Evolutionary conservation across 1,139 yeast species (phyloP).

Genomic region (Saccharomyces uvarum): DNA sequence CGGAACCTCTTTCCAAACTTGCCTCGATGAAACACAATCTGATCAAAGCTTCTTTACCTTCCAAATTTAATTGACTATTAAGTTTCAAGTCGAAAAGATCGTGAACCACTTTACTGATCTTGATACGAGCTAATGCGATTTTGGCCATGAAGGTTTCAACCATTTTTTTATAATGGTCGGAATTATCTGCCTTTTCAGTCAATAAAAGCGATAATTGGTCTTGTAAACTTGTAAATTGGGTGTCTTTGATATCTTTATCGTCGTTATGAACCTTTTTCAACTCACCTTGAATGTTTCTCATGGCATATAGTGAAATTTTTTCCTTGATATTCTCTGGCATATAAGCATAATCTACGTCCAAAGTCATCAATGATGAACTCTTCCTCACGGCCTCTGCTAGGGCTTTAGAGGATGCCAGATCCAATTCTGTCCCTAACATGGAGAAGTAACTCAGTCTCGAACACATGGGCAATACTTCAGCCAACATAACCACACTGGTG

Average conservation of each 20-base stretch:
- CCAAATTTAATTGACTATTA: conserved; percentile 46
- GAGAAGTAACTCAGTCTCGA: conserved; percentile 51
- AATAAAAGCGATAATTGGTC: conserved; percentile 31
- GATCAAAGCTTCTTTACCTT: conserved; percentile 67
- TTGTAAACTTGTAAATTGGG: conserved; percentile 28
- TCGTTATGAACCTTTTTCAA: conserved; percentile 16
- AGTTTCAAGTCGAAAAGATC: conserved; percentile 51
- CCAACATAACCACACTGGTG: conserved; percentile 44
- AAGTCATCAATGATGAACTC: conserved; percentile 49
- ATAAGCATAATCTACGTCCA: conserved; percentile 54
- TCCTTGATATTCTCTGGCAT: conserved; percentile 48
- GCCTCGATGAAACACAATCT: conserved; percentile 63
- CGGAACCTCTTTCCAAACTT: conserved; percentile 58
- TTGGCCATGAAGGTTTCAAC: conserved; percentile 38
- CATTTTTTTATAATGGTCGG: conserved; percentile 24
- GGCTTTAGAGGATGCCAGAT: conserved; percentile 46
- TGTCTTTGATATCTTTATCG: conserved; percentile 4
- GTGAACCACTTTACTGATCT: conserved; percentile 46
- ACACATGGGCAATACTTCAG: conserved; percentile 58
- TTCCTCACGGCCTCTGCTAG: conserved; percentile 51
- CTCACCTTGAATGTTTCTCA: conserved; percentile 59
- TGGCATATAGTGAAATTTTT: conserved; percentile 55
- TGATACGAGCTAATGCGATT: conserved; percentile 39
- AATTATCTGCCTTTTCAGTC: conserved; percentile 24
- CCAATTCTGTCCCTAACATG: conserved; percentile 50